A percentile compares a stretch with the other conserved stretches of the same genome.
Evolutionary conservation across 306 rosid species (phyloP).

Genomic region (Trichosanthes truncata): DNA sequence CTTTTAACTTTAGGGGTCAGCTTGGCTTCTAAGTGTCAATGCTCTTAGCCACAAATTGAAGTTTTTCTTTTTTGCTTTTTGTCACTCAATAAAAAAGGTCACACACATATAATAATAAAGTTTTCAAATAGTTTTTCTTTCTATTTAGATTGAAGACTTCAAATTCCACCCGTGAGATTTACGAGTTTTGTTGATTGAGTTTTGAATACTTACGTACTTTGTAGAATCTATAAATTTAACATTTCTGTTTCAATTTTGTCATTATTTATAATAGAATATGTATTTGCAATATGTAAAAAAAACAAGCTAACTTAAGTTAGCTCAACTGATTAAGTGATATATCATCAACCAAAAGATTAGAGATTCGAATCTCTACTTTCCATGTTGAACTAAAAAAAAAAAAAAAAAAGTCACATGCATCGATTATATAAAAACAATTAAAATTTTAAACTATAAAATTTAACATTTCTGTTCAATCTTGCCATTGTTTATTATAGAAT

Average conservation of each 20-base stretch:
- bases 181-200: not conserved
- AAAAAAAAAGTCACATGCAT: not conserved
- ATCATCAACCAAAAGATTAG: too few relatives aligned
- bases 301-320: too few relatives aligned
- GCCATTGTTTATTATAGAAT: too few relatives aligned
- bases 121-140: not conserved
- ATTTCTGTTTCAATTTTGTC: not conserved
- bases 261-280: not conserved
- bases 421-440: not conserved
- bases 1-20: not conserved
- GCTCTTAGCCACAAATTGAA: not conserved
- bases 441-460: not conserved
- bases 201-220: too few relatives aligned
- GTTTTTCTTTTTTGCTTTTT: too few relatives aligned
- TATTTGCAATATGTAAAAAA: not conserved
- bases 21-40: conserved; percentile 14
- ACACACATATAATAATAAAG: not conserved
- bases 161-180: not conserved
- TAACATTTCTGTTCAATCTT: too few relatives aligned
- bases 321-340: too few relatives aligned
- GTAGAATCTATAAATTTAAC: too few relatives aligned
- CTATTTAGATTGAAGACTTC: not conserved
- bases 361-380: too few relatives aligned
- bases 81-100: not conserved
- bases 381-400: too few relatives aligned